Percentiles rank a stretch among this genome's conserved stretches.
Evolutionary conservation across 768 basidiomycete genomes (phyloP).

Genomic region (Strobilomyces dryophilus): DNA sequence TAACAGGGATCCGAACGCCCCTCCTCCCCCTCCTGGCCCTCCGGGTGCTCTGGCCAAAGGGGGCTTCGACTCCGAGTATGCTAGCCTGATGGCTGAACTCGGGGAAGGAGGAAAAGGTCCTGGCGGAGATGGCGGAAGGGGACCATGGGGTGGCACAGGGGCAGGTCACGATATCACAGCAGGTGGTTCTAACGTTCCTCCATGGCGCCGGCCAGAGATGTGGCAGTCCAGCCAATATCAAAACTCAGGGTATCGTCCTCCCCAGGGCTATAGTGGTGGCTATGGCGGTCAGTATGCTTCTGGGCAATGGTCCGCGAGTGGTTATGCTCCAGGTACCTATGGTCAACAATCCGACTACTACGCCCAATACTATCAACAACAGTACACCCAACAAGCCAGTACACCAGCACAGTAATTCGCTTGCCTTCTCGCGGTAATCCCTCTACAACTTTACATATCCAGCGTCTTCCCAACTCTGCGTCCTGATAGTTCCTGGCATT

Average conservation of each 20-base stretch:
- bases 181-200: constrained; percentile 76
- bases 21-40: constrained; percentile 41
- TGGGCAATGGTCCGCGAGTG: constrained; percentile 35
- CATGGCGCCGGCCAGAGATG: constrained; percentile 87
- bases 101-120: constrained; percentile 72
- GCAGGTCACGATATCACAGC: constrained; percentile 53
- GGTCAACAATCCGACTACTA: constrained; percentile 67
- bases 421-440: constrained; percentile 24
- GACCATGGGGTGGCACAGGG: constrained; percentile 62
- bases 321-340: constrained; percentile 30
- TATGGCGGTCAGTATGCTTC: constrained; percentile 41
- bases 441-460: constrained; percentile 17
- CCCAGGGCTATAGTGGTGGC: constrained; percentile 54
- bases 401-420: constrained; percentile 34
- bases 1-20: constrained; percentile 82
- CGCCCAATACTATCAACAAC: constrained; percentile 84
- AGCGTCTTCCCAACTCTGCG: constrained; percentile 13
- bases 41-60: constrained; percentile 48
- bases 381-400: constrained; percentile 71
- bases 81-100: constrained; percentile 94
- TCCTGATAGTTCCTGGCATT: constrained; percentile 12
- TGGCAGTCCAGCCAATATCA: constrained; percentile 67
- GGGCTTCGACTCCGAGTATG: constrained; percentile 97
- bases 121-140: constrained; percentile 49
- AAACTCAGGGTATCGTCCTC: constrained; percentile 62